Percentiles rank a stretch among this genome's conserved stretches.
Evolutionary conservation across 257 asterid genomes (phyloP).

Genomic region (Salvia splendens): DNA sequence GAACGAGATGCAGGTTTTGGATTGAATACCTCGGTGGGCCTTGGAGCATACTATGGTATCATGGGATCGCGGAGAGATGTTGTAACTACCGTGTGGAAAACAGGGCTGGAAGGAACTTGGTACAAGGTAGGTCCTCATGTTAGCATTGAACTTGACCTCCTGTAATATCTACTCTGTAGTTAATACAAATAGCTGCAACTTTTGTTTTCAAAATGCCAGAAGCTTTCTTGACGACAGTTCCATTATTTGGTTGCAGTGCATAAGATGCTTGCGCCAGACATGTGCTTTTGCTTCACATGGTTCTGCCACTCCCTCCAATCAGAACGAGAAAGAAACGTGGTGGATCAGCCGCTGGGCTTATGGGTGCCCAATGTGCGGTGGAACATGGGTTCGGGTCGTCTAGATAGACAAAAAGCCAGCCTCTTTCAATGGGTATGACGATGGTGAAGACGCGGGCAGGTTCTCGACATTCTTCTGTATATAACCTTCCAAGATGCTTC

Average conservation of each 20-base stretch:
- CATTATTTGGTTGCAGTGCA: constrained; percentile 61
- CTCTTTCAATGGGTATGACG: neutral
- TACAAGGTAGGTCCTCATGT: constrained; percentile 63
- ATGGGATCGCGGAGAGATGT: constrained; percentile 99
- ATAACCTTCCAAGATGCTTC: neutral
- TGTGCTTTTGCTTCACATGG: constrained; percentile 75
- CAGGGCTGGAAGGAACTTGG: constrained; percentile 99
- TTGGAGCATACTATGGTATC: constrained; percentile 96
- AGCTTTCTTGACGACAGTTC: no score
- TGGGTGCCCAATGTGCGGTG: constrained; percentile 99
- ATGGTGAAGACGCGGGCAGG: no score
- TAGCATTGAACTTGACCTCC: neutral
- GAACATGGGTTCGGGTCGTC: constrained; percentile 94
- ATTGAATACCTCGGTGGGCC: constrained; percentile 87
- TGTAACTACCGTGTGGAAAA: constrained; percentile 93
- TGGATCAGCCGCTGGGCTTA: constrained; percentile 96
- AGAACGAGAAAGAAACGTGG: constrained; percentile 81
- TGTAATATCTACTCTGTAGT: neutral
- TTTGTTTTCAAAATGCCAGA: neutral
- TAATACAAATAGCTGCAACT: neutral
- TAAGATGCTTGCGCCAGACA: constrained; percentile 95
- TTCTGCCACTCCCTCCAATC: constrained; percentile 40
- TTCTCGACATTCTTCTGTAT: no score
- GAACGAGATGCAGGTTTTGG: constrained; percentile 99
- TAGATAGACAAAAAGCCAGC: constrained; percentile 31